Conservation (phyloP, 1,284 basidiomycete genomes). For the Microbotryum saponariae region DNA sequence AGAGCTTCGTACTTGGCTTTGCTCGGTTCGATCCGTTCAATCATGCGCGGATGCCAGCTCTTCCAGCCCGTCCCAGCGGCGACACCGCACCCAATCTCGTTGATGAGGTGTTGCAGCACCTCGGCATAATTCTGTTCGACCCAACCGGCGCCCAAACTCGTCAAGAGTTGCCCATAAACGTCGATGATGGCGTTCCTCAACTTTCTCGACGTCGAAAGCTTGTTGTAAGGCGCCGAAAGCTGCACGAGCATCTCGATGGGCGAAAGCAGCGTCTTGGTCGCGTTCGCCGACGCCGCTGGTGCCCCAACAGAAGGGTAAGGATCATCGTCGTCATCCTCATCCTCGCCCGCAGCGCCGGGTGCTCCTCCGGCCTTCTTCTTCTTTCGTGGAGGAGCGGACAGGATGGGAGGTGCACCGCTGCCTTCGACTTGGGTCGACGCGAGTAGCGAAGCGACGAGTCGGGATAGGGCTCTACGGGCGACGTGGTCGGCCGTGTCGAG, state of each 20-base stretch:
- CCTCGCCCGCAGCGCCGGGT: slow-evolving; percentile 49
- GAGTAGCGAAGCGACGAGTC: slow-evolving; percentile 73
- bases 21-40: slow-evolving; percentile 24
- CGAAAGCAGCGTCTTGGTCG: slow-evolving; percentile 63
- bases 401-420: slow-evolving; percentile 35
- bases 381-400: slow-evolving; percentile 40
- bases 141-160: slow-evolving; percentile 65
- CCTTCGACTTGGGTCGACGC: slow-evolving; percentile 75
- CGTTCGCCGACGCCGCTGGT: slow-evolving; percentile 52
- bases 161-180: slow-evolving; percentile 73
- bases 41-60: slow-evolving; percentile 20
- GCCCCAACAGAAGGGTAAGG: slow-evolving; percentile 44
- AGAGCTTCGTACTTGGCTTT: slow-evolving; percentile 64
- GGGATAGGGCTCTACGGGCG: slow-evolving; percentile 69
- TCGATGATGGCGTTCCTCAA: slow-evolving; percentile 79
- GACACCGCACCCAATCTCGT: slow-evolving; percentile 52
- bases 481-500: slow-evolving; percentile 76
- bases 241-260: slow-evolving; percentile 72
- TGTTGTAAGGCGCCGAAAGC: slow-evolving; percentile 70
- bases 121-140: slow-evolving; percentile 75
- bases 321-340: slow-evolving; percentile 54
- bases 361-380: slow-evolving; percentile 53
- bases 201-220: slow-evolving; percentile 51
- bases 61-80: slow-evolving; percentile 44
- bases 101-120: slow-evolving; percentile 63